These are phyloP conservation scores for Helotiales sp. DNA, from an alignment of 2,329 filamentous ascomycete genomes.

Conservation along the genomic window DNA sequence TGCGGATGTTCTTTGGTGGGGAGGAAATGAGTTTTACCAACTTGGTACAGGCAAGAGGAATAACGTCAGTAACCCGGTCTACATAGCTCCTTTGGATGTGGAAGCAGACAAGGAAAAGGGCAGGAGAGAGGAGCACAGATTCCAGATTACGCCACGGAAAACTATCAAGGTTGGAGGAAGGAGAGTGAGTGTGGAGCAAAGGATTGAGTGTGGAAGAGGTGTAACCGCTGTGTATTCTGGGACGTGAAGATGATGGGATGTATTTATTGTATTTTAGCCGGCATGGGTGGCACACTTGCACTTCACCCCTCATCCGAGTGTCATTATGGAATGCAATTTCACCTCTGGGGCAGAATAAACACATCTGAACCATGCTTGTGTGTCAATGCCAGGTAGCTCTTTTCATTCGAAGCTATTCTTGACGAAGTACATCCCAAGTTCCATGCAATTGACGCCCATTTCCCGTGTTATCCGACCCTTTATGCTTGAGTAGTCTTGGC, in stretches of 20 bases:
- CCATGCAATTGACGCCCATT: slow-evolving; percentile 25
- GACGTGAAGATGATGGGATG: slow-evolving; percentile 20
- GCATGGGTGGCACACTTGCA: background rate
- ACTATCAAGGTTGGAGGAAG: slow-evolving; percentile 69
- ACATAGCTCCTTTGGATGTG: slow-evolving; percentile 75
- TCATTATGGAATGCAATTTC: background rate
- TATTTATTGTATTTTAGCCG: slow-evolving; percentile 3
- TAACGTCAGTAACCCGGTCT: slow-evolving; percentile 73
- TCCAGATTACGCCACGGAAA: slow-evolving; percentile 78
- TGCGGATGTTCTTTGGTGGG: slow-evolving; percentile 88
- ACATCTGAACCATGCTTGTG: background rate
- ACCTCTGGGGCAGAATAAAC: background rate
- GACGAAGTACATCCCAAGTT: slow-evolving; percentile 25
- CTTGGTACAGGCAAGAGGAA: slow-evolving; percentile 87
- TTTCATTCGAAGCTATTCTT: slow-evolving; percentile 21
- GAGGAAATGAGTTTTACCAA: slow-evolving; percentile 91
- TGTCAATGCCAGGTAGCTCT: slow-evolving; percentile 16
- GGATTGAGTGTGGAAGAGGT: slow-evolving; percentile 80
- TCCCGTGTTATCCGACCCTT: slow-evolving; percentile 17
- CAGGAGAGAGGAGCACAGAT: slow-evolving; percentile 67
- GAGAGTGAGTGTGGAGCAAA: slow-evolving; percentile 78
- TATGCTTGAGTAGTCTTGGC: slow-evolving; percentile 37
- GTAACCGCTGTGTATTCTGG: slow-evolving; percentile 82
- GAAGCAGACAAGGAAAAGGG: slow-evolving; percentile 61
- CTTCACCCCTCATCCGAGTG: background rate